Percentiles rank a stretch among this genome's conserved stretches.
Conservation (phyloP, 1,284 basidiomycete genomes). For the Trichosporon asahii region DNA sequence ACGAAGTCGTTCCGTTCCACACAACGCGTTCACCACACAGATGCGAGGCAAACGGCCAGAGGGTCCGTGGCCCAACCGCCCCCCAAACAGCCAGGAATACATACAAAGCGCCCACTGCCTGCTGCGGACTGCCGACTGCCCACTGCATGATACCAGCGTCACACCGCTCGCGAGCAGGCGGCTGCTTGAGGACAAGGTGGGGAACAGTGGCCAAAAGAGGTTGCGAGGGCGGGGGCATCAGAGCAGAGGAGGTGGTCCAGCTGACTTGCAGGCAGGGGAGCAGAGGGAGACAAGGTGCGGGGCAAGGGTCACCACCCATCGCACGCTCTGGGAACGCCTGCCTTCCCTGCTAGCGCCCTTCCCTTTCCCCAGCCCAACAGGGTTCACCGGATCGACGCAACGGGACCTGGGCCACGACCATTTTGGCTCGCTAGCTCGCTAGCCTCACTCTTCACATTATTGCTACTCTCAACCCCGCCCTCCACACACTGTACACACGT, state of each 20-base stretch:
- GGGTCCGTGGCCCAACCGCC: neutral
- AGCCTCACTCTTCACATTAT: no score
- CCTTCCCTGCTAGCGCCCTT: neutral
- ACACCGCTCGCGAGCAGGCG: neutral
- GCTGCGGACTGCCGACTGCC: neutral
- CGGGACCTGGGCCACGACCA: neutral
- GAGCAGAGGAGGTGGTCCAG: neutral
- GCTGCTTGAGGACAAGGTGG: neutral
- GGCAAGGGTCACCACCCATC: neutral
- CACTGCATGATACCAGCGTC: neutral
- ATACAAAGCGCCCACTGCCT: neutral
- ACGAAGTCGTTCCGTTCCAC: neutral
- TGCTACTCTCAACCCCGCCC: no score
- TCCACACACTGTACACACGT: no score
- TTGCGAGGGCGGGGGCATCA: neutral
- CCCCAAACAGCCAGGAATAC: neutral
- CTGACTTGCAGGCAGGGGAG: neutral
- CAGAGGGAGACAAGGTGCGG: neutral
- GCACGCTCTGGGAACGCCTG: neutral
- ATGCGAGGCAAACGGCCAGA: neutral
- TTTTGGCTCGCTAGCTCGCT: neutral
- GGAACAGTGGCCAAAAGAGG: neutral
- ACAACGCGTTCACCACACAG: neutral
- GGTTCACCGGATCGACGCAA: conserved; percentile 10
- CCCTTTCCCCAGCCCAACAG: neutral